phyloP scores from a whole-genome alignment of 441 rosid species.

The Viola pubescens region DNA sequence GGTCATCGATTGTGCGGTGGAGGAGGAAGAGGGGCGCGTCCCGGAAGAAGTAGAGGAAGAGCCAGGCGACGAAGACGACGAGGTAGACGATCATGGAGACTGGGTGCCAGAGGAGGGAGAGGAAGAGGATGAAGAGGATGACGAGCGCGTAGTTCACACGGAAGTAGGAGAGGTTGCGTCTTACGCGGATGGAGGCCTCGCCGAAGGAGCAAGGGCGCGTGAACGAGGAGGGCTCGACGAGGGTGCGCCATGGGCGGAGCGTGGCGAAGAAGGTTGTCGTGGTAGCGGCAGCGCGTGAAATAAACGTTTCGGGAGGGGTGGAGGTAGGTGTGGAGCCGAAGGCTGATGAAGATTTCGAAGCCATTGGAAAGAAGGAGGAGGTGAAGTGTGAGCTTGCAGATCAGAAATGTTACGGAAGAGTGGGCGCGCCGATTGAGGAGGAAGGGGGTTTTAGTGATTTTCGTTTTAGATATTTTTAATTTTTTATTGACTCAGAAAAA shows the following conservation, averaged over 20 bases:
- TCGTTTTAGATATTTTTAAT: background rate
- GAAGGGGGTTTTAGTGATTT: background rate
- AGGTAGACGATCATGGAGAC: conserved; percentile 52
- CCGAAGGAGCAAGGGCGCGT: conserved; percentile 34
- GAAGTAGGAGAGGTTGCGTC: conserved; percentile 45
- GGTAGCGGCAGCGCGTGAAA: conserved; percentile 22
- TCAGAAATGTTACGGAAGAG: too few relatives aligned
- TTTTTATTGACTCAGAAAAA: too few relatives aligned
- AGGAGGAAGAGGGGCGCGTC: conserved; percentile 37
- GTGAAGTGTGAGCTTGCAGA: background rate
- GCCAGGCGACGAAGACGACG: conserved; percentile 46
- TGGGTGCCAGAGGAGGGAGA: conserved; percentile 68
- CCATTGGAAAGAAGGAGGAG: conserved; percentile 16
- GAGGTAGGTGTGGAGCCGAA: conserved; percentile 13
- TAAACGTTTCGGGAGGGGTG: conserved; percentile 16
- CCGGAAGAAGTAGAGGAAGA: conserved; percentile 57
- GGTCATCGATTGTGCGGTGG: conserved; percentile 44
- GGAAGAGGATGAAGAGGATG: conserved; percentile 39
- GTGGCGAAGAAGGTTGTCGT: conserved; percentile 29
- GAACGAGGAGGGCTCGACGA: conserved; percentile 32
- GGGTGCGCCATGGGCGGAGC: conserved; percentile 59
- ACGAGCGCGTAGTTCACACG: conserved; percentile 55
- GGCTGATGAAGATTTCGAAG: conserved; percentile 20
- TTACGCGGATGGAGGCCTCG: conserved; percentile 37
- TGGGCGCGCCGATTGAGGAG: background rate